These are phyloP conservation scores for Takashimella koratensis DNA, from an alignment of 1,284 basidiomycete genomes.

Conservation along the genomic window DNA sequence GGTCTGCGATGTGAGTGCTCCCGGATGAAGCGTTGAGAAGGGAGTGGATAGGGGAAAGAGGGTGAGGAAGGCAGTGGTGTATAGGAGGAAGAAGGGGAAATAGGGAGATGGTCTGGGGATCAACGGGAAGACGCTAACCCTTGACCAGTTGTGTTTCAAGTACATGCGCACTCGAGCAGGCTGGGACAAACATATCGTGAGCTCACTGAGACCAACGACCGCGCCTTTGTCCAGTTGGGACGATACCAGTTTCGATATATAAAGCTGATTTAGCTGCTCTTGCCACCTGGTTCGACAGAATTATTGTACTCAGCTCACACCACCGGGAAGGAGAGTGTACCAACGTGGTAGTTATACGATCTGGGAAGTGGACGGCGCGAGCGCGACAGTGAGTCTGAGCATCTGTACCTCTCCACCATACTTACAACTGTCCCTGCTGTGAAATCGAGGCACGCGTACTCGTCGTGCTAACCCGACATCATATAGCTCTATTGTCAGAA, in stretches of 20 bases:
- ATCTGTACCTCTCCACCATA: neutral
- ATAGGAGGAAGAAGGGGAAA: too few relatives aligned
- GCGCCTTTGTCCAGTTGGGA: too few relatives aligned
- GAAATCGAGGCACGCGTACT: too few relatives aligned
- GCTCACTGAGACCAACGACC: too few relatives aligned
- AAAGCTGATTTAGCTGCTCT: too few relatives aligned
- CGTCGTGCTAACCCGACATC: too few relatives aligned
- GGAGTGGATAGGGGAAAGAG: too few relatives aligned
- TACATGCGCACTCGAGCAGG: constrained; percentile 74
- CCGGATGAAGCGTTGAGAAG: neutral
- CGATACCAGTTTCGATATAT: too few relatives aligned
- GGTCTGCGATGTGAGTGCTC: constrained; percentile 45
- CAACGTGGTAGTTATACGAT: constrained; percentile 84
- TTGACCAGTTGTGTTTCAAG: constrained; percentile 75
- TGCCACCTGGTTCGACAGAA: constrained; percentile 56
- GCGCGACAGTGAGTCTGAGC: constrained; percentile 64
- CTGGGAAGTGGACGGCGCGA: constrained; percentile 91
- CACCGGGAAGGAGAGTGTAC: constrained; percentile 88
- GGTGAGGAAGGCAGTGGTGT: too few relatives aligned
- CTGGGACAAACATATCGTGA: constrained; percentile 71
- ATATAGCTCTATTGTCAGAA: constrained; percentile 92
- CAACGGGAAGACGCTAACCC: neutral
- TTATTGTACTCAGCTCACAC: constrained; percentile 66
- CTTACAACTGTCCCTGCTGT: too few relatives aligned
- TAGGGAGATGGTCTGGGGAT: too few relatives aligned